Evolutionary conservation across 306 rosid species (phyloP), one percentile per base, ranked within the genome.

Genomic region (Rosa chinensis): DNA sequence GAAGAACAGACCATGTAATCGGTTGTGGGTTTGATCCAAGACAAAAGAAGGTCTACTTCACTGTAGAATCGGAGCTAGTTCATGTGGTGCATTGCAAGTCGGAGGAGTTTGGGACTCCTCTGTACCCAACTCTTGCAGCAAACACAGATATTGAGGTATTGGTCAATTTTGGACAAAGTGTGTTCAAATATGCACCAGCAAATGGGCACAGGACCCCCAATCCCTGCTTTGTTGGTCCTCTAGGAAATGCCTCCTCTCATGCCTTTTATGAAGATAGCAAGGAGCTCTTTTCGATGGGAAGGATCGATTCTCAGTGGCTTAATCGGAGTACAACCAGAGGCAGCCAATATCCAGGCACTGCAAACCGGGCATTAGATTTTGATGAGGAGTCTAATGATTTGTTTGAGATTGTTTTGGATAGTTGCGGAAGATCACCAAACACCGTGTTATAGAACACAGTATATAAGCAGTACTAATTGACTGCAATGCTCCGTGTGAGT

Each of bases 11-110:
- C 67, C 90, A 84, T 73, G 98, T 93, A 58, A 85, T 93, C 63
- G 99, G 99, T 4, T 93, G 98, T 56, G 98, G 99, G 11, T 96
- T 79, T 76, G 98, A 96, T 83, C 98, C 98, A 0, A 88, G 81
- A 72, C 88, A 88, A 75, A 93, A 91, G 83, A 91, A 90, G 79
- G 98, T 93, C 20, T 93, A 86, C 86, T 96, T 93, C 92, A 96
- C 99, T 13, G 77, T 93, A 28, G 92, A 88, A 62, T 93, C 99
- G 62, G 89, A 91, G 66, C 75, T 96, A 58, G 89, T 91, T 20
- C 99, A 93, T 53, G 87, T 88, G 16, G 77, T 96, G 12, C 79
- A 91, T 80, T 90, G 98, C 79, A 86, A 90, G 17, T 75, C 97
- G 4, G 93, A 89, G 83, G 98, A 91, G 86, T 96, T 88, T 63